Evolutionary conservation across 352 stramenopile species (phyloP), one percentile per base, ranked within the genome.

Genomic region (Phytopythium kandeliae): DNA sequence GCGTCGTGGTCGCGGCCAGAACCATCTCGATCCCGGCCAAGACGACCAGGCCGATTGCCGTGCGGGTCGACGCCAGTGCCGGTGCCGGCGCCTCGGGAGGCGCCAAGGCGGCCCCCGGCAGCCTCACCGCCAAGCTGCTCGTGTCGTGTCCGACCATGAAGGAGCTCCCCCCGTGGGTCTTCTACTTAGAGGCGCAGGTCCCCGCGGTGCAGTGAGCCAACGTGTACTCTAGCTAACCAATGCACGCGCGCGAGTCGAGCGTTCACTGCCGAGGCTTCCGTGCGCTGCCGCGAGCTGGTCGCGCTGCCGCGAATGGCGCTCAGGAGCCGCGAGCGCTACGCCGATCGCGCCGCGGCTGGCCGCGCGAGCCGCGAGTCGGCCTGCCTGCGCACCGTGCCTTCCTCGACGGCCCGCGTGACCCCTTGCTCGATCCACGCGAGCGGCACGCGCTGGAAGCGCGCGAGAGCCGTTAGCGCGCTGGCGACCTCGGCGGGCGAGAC

Each of bases 161-260:
- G 35, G 70, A 88, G 19, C 58, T 96, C 13, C 85, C 86, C 17
- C 65, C 86, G 25, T 97, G 88, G 87, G 69, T 96, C 0, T 96
- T 88, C 53, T 97, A 96, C 54, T 61, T 97, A 41, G 71, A 91
- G 62, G 57, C 61, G 0, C 55, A 50, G 15, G 28, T 31, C 31
- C 17, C 52, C 37, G 40, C 25, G 56, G 19, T 17, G 15, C 48
- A 35, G 35, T 33, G 15, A 19, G 26, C 44, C 9, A 28, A 40
- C 43, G 30, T 45, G 19, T 45, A 45, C 38, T 28, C 5, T 45
- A 24, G n/a, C 37, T 25, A 30, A 9, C 19, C n/a, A n/a, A 44
- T 37, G 11, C 33, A 37, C 2, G n/a, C 13, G 33, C 7, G 11
- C 13, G n/a, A n/a, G n/a, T n/a, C n/a, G n/a, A n/a, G n/a, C n/a